phyloP scores from a whole-genome alignment of 768 basidiomycete genomes.

The Hemileccinum rubropunctum region DNA sequence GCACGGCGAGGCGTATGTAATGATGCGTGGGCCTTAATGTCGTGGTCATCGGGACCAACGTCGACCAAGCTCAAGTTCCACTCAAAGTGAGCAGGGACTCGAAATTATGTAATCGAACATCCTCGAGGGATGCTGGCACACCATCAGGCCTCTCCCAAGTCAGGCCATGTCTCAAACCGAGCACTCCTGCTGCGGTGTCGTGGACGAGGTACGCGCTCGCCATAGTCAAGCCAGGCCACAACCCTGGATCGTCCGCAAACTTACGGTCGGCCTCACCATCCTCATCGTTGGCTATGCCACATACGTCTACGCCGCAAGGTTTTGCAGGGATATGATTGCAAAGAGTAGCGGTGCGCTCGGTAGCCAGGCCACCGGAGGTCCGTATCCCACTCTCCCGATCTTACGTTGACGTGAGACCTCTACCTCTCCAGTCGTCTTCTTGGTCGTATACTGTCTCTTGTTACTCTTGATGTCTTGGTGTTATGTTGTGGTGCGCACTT shows the following conservation, averaged over 20 bases:
- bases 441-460: constrained; percentile 61
- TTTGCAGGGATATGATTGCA: constrained; percentile 71
- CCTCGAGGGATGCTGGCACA: constrained; percentile 13
- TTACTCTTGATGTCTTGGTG: constrained; percentile 76
- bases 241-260: constrained; percentile 73
- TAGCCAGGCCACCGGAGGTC: constrained; percentile 59
- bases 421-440: constrained; percentile 52
- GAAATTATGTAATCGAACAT: constrained; percentile 22
- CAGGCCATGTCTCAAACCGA: constrained; percentile 16
- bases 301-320: constrained; percentile 76
- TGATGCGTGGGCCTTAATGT: background rate
- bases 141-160: no score
- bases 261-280: constrained; percentile 56
- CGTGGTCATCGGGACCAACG: no score
- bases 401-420: constrained; percentile 3
- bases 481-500: constrained; percentile 60
- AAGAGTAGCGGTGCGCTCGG: constrained; percentile 42
- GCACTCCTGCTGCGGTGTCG: constrained; percentile 46
- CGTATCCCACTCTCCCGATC: constrained; percentile 34
- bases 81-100: no score
- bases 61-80: no score
- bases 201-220: constrained; percentile 46
- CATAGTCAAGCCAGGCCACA: constrained; percentile 50
- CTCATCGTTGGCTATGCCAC: constrained; percentile 63
- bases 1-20: constrained; percentile 24